A percentile compares a stretch with the other conserved stretches of the same genome.
Conservation (phyloP, 179 eudicot genomes). For the Corrigiola litoralis region DNA sequence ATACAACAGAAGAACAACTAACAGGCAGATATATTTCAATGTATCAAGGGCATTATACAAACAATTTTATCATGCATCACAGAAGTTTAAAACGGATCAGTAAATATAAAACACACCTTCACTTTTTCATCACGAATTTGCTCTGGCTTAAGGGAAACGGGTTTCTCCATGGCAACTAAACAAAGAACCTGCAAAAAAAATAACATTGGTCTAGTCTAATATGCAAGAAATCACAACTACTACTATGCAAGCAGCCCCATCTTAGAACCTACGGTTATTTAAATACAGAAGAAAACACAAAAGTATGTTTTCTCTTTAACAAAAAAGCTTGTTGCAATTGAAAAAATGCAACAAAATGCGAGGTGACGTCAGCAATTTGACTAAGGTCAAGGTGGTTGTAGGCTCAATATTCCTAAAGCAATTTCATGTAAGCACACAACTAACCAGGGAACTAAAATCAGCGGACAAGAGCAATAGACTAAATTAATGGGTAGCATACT, state of each 20-base stretch:
- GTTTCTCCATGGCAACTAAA: slow-evolving; percentile 97
- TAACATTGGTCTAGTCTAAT: neutral
- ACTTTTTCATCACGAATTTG: slow-evolving; percentile 98
- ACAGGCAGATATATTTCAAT: neutral
- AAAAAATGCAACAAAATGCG: neutral
- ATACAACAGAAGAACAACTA: too few relatives aligned
- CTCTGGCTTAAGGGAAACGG: slow-evolving; percentile 87
- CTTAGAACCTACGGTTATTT: neutral
- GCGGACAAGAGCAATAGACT: neutral
- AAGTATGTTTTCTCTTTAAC: neutral
- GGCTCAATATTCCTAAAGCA: neutral
- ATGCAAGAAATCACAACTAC: neutral
- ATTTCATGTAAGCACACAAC: neutral
- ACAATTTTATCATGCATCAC: neutral
- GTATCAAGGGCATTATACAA: neutral
- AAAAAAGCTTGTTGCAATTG: neutral
- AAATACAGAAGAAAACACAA: neutral
- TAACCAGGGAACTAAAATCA: neutral
- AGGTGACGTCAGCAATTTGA: neutral
- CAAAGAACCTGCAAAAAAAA: slow-evolving; percentile 74
- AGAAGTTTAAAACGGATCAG: neutral
- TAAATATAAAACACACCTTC: slow-evolving; percentile 46
- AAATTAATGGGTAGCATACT: neutral
- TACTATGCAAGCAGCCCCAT: neutral
- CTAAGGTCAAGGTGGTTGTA: neutral